Base-by-base conservation (phyloP, 2,329 filamentous ascomycete genomes). In the Clonostachys chloroleuca region DNA sequence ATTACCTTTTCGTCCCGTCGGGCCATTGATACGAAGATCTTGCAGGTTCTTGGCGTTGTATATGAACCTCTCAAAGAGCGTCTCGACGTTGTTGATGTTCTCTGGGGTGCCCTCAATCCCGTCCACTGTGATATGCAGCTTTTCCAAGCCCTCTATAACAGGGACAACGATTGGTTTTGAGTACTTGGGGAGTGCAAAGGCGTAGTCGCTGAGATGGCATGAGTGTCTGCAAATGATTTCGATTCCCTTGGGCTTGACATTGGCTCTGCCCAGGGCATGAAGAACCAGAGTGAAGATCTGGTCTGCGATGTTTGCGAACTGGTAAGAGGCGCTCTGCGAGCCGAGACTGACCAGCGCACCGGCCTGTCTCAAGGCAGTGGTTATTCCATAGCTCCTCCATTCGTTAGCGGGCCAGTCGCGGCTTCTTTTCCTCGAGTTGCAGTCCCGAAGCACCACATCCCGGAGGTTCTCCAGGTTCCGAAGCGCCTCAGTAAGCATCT, bases 371-470 rank as follows among this genome's bases (percentile, higher is more conserved):
- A n/a, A n/a, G 14, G 14, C 36, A 0, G 72, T 75, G 1, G 57
- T 57, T 16, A 66, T 61, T 3, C 81, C 80, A 52, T 82, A 84
- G 57, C 80, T 81, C 8, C 59, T 64, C 82, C 83, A 86, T 1
- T 54, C 47, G 0, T 53, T 56, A 12, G 49, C 16, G 1, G 34
- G 42, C 3, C 37, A 17, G 43, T 86, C 82, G 4, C 82, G 74
- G 12, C 56, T 56, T 6, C 81, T 75, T 10, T 60, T 69, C 1
- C 5, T 18, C 0, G 76, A 76, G 55, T 75, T 67, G 61, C 78
- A 84, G 56, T 86, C 80, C 16, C 83, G 75, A 20, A 87, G 64
- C 20, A 80, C 77, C 13, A 87, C 59, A 0, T 72, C 77, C 33
- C 76, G 63, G 6, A 86, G 71, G 46, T 79, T 78, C 1, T 61